These are phyloP conservation scores for Alisma plantagoaquatica DNA, from an alignment of 106 monocot species.

Conservation along the genomic window DNA sequence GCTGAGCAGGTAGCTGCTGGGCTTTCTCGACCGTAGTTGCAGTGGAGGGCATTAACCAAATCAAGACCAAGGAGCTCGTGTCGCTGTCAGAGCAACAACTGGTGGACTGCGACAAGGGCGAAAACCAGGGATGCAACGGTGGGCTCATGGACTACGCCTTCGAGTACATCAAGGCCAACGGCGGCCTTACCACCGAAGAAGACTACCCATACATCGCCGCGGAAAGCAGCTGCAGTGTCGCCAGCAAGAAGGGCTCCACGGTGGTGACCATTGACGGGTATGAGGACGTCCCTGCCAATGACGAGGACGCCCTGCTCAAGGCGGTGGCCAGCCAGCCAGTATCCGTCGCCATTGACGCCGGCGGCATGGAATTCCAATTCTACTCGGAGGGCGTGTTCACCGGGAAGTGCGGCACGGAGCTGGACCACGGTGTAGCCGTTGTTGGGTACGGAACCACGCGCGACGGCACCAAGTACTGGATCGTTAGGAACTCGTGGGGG, in stretches of 20 bases:
- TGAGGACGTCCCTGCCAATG: neutral
- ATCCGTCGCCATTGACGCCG: slow-evolving; percentile 4
- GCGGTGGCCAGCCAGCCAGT: slow-evolving; percentile 6
- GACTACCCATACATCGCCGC: too few relatives aligned
- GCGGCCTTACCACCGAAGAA: too few relatives aligned
- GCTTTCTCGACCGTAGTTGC: slow-evolving; percentile 11
- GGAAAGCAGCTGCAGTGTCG: too few relatives aligned
- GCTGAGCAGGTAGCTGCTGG: slow-evolving; percentile 14
- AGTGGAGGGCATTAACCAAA: too few relatives aligned
- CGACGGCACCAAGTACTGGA: slow-evolving; percentile 9
- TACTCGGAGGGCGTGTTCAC: slow-evolving; percentile 14
- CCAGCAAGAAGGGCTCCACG: neutral
- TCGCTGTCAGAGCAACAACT: too few relatives aligned
- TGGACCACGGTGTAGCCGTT: slow-evolving; percentile 8
- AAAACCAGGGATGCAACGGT: too few relatives aligned
- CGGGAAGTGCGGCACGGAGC: slow-evolving; percentile 10
- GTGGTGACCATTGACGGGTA: slow-evolving; percentile 1
- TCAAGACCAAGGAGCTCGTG: too few relatives aligned
- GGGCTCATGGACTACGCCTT: too few relatives aligned
- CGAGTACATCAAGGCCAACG: too few relatives aligned
- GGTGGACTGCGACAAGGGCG: too few relatives aligned
- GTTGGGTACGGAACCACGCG: slow-evolving; percentile 12
- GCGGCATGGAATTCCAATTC: too few relatives aligned
- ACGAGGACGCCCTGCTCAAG: slow-evolving; percentile 5
- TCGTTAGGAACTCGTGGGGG: slow-evolving; percentile 17